phyloP scores from a whole-genome alignment of 2,329 filamentous ascomycete genomes.

The Fusarium sp. region DNA sequence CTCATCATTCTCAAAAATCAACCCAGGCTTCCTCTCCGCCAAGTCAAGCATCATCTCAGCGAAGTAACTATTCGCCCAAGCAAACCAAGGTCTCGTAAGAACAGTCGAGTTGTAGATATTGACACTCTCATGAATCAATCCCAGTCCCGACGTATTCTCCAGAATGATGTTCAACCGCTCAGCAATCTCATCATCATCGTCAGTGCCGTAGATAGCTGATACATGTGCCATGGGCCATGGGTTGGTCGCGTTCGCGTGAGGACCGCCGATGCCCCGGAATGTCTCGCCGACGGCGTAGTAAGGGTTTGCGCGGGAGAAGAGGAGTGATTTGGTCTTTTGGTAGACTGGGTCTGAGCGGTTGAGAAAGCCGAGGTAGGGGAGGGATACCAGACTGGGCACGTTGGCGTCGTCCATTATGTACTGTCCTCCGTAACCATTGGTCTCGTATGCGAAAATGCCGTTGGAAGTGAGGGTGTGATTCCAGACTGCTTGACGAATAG shows the following conservation, averaged over 20 bases:
- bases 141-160: slow-evolving; percentile 18
- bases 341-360: slow-evolving; percentile 5
- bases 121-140: slow-evolving; percentile 13
- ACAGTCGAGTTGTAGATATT: slow-evolving; percentile 23
- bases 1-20: slow-evolving; percentile 11
- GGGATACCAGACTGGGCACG: slow-evolving; percentile 13
- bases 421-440: slow-evolving; percentile 23
- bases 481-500: slow-evolving; percentile 10
- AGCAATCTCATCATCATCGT: slow-evolving; percentile 3
- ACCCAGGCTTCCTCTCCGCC: slow-evolving; percentile 5
- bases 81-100: slow-evolving; percentile 23
- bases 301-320: slow-evolving; percentile 18
- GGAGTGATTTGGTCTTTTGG: slow-evolving; percentile 7
- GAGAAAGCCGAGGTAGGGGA: slow-evolving; percentile 21
- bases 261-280: slow-evolving; percentile 18
- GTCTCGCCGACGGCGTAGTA: slow-evolving; percentile 16
- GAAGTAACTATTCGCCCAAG: slow-evolving; percentile 29
- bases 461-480: slow-evolving; percentile 14
- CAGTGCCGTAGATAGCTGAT: slow-evolving; percentile 14
- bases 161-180: slow-evolving; percentile 10
- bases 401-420: slow-evolving; percentile 35
- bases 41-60: slow-evolving; percentile 21
- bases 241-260: slow-evolving; percentile 13
- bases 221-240: slow-evolving; percentile 26
- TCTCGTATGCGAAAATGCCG: slow-evolving; percentile 22